Evolutionary conservation across 2,329 filamentous ascomycete genomes (phyloP).

Genomic region (Fusarium globosum): DNA sequence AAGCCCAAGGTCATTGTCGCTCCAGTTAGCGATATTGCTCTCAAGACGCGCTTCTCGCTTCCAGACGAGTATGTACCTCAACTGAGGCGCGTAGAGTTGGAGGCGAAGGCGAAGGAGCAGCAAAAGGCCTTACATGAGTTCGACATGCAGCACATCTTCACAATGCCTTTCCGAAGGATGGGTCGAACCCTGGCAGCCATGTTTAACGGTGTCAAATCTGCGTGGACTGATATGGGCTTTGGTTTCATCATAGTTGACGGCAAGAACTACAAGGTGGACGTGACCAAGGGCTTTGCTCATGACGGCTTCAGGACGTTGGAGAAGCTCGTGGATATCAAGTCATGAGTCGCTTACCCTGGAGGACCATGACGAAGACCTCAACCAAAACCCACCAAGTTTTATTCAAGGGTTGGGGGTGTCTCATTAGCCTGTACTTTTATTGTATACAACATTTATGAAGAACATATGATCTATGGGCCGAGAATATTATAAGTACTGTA

Average conservation of each 20-base stretch:
- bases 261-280: constrained; percentile 66
- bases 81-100: constrained; percentile 45
- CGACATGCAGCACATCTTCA: constrained; percentile 66
- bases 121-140: constrained; percentile 58
- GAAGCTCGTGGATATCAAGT: constrained; percentile 57
- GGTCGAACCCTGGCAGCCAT: constrained; percentile 55
- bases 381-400: not conserved
- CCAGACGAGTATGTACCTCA: constrained; percentile 53
- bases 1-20: constrained; percentile 56
- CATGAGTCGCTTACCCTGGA: constrained; percentile 14
- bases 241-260: constrained; percentile 61
- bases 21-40: constrained; percentile 48
- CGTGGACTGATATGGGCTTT: constrained; percentile 68
- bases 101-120: constrained; percentile 52
- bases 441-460: constrained; percentile 28
- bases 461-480: not conserved
- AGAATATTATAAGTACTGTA: not conserved
- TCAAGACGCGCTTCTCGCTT: constrained; percentile 54
- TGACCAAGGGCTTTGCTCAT: constrained; percentile 66
- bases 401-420: not conserved
- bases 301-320: constrained; percentile 70
- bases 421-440: constrained; percentile 36
- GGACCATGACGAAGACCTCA: not conserved
- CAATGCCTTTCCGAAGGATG: constrained; percentile 66
- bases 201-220: constrained; percentile 59